These are phyloP conservation scores for Nigrograna mackinnonii DNA, from an alignment of 2,329 filamentous ascomycete species.

Conservation along the genomic window DNA sequence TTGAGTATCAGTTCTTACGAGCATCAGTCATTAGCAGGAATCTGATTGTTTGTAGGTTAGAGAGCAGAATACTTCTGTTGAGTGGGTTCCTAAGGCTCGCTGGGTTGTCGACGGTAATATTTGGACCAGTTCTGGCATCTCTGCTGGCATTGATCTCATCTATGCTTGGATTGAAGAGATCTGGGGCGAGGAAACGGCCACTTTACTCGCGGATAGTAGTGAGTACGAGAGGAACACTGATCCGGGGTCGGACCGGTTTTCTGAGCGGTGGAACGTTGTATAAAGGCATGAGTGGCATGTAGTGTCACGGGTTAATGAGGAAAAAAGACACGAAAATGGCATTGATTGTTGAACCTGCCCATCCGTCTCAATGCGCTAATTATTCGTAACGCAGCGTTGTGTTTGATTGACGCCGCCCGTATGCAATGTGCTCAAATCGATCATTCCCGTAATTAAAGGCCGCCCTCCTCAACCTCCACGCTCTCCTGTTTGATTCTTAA, in stretches of 20 bases:
- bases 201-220: constrained; percentile 52
- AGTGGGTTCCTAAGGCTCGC: constrained; percentile 66
- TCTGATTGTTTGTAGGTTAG: constrained; percentile 42
- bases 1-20: neutral
- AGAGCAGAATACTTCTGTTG: constrained; percentile 44
- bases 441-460: too few relatives aligned
- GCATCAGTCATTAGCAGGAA: constrained; percentile 48
- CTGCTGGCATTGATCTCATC: constrained; percentile 65
- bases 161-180: constrained; percentile 60
- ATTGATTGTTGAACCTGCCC: too few relatives aligned
- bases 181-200: constrained; percentile 58
- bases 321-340: too few relatives aligned
- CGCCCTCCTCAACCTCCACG: too few relatives aligned
- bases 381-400: too few relatives aligned
- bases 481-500: constrained; percentile 3
- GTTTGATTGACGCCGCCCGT: too few relatives aligned
- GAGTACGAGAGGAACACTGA: constrained; percentile 64
- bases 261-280: constrained; percentile 38
- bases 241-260: constrained; percentile 59
- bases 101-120: constrained; percentile 69
- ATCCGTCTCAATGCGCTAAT: too few relatives aligned
- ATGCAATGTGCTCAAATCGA: too few relatives aligned
- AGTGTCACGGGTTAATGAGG: too few relatives aligned
- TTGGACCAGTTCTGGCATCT: constrained; percentile 67
- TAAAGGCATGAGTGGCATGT: too few relatives aligned